phyloP scores from a whole-genome alignment of 805 yeast genomes.

The Lipomyces kockii region DNA sequence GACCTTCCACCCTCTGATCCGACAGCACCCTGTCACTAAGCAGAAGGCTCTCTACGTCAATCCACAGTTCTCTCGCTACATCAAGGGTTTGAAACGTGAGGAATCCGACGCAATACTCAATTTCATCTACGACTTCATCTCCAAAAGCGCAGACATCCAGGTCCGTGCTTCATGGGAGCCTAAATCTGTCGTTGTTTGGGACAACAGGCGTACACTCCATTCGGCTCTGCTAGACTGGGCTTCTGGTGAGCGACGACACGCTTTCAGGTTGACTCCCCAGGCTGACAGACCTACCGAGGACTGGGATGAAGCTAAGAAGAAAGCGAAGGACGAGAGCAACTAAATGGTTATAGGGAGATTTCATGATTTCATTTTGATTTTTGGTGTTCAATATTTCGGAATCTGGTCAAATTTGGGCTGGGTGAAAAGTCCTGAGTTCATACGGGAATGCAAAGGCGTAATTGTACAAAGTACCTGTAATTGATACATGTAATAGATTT shows the following conservation, averaged over 20 bases:
- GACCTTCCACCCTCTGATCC: slow-evolving; percentile 55
- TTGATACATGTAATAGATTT: neutral
- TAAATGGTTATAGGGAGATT: neutral
- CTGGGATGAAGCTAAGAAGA: slow-evolving; percentile 12
- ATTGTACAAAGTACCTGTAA: neutral
- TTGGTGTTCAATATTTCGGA: neutral
- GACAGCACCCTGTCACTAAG: slow-evolving; percentile 57
- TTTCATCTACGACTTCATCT: slow-evolving; percentile 57
- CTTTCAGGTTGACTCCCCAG: slow-evolving; percentile 74
- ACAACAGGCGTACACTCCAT: slow-evolving; percentile 56
- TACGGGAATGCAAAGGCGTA: neutral
- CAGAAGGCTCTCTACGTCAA: slow-evolving; percentile 53
- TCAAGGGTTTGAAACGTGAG: slow-evolving; percentile 72
- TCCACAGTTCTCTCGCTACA: slow-evolving; percentile 58
- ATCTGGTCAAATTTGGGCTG: neutral
- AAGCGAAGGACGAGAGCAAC: slow-evolving; percentile 2
- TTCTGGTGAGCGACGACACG: slow-evolving; percentile 67
- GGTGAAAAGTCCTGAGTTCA: neutral
- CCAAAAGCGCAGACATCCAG: slow-evolving; percentile 54
- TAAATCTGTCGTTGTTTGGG: slow-evolving; percentile 58
- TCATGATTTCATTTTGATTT: neutral
- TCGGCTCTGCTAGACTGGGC: slow-evolving; percentile 61
- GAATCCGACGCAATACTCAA: slow-evolving; percentile 67
- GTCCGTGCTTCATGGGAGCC: slow-evolving; percentile 59
- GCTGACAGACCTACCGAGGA: slow-evolving; percentile 63